Percentiles rank a stretch among this genome's conserved stretches.
These are phyloP conservation scores for Linnemannia elongata DNA, from an alignment of 192 early-diverging fungal species.

Conservation along the genomic window DNA sequence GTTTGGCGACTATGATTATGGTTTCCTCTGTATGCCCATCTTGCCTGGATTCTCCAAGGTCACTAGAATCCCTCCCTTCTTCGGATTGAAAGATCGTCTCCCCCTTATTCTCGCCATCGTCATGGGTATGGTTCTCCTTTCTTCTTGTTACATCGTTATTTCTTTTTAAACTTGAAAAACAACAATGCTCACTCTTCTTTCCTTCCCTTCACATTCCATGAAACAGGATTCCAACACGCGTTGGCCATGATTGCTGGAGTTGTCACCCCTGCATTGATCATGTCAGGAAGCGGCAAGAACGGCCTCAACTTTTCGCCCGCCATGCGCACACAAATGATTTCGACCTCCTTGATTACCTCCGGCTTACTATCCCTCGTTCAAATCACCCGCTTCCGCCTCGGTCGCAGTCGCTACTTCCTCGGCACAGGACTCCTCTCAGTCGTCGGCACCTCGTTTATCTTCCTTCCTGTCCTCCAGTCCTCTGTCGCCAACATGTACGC, in stretches of 20 bases:
- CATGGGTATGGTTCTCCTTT: conserved; percentile 44
- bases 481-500: conserved; percentile 62
- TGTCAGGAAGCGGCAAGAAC: conserved; percentile 40
- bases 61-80: conserved; percentile 58
- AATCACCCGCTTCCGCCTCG: conserved; percentile 67
- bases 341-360: conserved; percentile 66
- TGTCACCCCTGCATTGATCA: conserved; percentile 52
- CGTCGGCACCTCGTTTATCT: conserved; percentile 68
- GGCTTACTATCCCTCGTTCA: conserved; percentile 66
- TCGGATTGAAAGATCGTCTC: conserved; percentile 57
- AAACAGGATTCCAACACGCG: conserved; percentile 46
- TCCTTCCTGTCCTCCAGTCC: conserved; percentile 63
- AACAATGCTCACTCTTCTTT: background rate
- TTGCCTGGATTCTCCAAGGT: conserved; percentile 51
- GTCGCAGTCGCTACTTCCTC: conserved; percentile 45
- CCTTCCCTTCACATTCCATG: background rate
- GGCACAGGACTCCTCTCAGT: conserved; percentile 66
- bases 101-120: conserved; percentile 58
- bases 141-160: background rate
- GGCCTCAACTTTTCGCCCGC: conserved; percentile 40
- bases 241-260: conserved; percentile 57
- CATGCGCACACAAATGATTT: conserved; percentile 58
- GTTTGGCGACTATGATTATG: conserved; percentile 66
- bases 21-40: conserved; percentile 61
- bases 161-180: background rate